Conservation (phyloP, 2,329 filamentous ascomycete genomes). For the Endothia cerciana region DNA sequence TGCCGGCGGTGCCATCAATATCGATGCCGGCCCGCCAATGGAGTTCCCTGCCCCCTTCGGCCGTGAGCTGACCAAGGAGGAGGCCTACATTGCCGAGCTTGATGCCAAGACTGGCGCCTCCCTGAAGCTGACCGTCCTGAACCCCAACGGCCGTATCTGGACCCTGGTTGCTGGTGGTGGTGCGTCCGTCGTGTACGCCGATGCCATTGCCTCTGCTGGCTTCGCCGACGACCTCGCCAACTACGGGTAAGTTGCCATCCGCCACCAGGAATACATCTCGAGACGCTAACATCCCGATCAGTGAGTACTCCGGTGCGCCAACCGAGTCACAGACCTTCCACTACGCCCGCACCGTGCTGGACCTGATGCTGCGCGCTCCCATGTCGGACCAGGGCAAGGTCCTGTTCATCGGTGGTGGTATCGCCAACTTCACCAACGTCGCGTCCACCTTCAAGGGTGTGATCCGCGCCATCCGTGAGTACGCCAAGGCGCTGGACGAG, state of each 20-base stretch:
- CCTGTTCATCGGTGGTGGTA: constrained; percentile 98
- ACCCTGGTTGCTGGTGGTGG: constrained; percentile 98
- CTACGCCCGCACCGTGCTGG: constrained; percentile 95
- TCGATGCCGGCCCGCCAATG: constrained; percentile 96
- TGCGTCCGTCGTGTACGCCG: constrained; percentile 98
- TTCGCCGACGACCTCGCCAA: constrained; percentile 97
- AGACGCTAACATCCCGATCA: constrained; percentile 17
- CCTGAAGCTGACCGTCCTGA: constrained; percentile 96
- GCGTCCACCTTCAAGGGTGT: constrained; percentile 99
- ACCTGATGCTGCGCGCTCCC: constrained; percentile 95
- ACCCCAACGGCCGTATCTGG: constrained; percentile 91
- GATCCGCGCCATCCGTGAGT: constrained; percentile 92
- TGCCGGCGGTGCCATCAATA: constrained; percentile 76
- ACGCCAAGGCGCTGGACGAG: constrained; percentile 81
- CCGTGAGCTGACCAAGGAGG: constrained; percentile 97
- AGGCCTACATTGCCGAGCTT: constrained; percentile 98
- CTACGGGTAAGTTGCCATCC: constrained; percentile 61
- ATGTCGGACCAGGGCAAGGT: constrained; percentile 90
- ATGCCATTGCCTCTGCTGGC: constrained; percentile 94
- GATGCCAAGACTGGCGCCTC: constrained; percentile 99
- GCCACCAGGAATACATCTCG: neutral
- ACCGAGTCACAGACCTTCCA: constrained; percentile 99
- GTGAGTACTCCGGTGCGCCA: constrained; percentile 98
- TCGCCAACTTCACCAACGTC: constrained; percentile 99
- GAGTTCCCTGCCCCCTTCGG: constrained; percentile 99